Percentiles rank a stretch among this genome's conserved stretches.
phyloP scores from a whole-genome alignment of 306 rosid species.

The Pyrus bretschneideri region DNA sequence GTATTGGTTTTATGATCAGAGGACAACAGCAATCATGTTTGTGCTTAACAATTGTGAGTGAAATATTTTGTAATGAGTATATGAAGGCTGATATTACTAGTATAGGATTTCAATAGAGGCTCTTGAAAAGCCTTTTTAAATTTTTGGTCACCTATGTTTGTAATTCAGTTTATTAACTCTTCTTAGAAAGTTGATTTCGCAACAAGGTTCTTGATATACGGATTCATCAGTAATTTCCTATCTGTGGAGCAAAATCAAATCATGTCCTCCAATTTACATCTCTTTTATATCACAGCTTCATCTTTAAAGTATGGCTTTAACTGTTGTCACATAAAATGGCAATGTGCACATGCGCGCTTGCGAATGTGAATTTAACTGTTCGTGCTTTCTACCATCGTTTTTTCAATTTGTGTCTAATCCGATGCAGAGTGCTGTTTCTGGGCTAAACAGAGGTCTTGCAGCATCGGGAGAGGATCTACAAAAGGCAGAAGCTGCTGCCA shows the following conservation, averaged over 20 bases:
- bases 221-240: background rate
- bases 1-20: background rate
- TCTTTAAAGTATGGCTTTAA: background rate
- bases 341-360: background rate
- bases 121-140: background rate
- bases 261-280: background rate
- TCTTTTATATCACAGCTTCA: background rate
- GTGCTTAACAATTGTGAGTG: background rate
- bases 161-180: background rate
- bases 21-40: background rate
- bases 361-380: background rate
- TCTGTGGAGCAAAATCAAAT: background rate
- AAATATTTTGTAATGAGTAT: background rate
- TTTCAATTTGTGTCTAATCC: background rate
- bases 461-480: slow-evolving; percentile 72
- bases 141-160: too few species aligned
- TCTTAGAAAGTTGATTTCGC: background rate
- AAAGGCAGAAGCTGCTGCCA: slow-evolving; percentile 82
- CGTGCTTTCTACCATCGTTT: background rate
- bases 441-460: slow-evolving; percentile 92
- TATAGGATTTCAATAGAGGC: background rate
- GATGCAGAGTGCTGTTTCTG: slow-evolving; percentile 76
- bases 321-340: background rate
- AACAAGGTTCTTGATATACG: background rate
- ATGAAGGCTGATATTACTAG: background rate